phyloP scores from a whole-genome alignment of 169 alveolate species.

The Plasmodium inui region DNA sequence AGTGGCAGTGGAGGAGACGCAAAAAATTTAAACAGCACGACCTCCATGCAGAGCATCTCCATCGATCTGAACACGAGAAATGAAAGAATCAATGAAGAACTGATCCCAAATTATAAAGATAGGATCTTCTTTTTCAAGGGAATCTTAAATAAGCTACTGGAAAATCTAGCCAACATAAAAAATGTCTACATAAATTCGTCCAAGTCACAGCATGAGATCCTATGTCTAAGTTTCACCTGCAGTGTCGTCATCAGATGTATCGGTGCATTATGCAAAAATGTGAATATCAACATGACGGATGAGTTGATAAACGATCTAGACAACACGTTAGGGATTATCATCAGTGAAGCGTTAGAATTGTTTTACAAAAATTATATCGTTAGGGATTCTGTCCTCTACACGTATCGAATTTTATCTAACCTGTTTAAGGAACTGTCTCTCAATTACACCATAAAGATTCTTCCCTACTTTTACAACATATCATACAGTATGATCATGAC shows the following conservation, averaged over 20 bases:
- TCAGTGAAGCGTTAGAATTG: slow-evolving; percentile 65
- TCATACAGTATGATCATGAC: slow-evolving; percentile 55
- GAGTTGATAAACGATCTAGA: slow-evolving; percentile 42
- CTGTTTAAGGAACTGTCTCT: slow-evolving; percentile 69
- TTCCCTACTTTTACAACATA: slow-evolving; percentile 68
- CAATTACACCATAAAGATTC: slow-evolving; percentile 51
- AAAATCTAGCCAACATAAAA: slow-evolving; percentile 56
- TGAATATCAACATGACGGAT: slow-evolving; percentile 51
- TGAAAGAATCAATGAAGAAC: slow-evolving; percentile 37
- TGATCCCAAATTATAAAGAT: slow-evolving; percentile 54
- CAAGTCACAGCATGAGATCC: slow-evolving; percentile 38
- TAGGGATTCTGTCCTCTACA: slow-evolving; percentile 56
- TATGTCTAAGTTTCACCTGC: slow-evolving; percentile 56
- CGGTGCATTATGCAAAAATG: slow-evolving; percentile 74
- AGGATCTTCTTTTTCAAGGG: slow-evolving; percentile 57
- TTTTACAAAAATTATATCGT: slow-evolving; percentile 61
- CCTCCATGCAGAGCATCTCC: not conserved
- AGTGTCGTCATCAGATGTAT: slow-evolving; percentile 68
- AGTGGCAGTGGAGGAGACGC: not conserved
- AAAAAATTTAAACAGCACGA: not conserved
- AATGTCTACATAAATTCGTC: slow-evolving; percentile 46
- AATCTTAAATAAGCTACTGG: slow-evolving; percentile 46
- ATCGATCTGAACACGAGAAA: not conserved
- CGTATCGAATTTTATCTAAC: slow-evolving; percentile 57
- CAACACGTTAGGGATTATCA: slow-evolving; percentile 61